Evolutionary conservation across 2,329 filamentous ascomycete species (phyloP), one percentile per base, ranked within the genome.

Genomic region (Drechslerella coelobrocha): DNA sequence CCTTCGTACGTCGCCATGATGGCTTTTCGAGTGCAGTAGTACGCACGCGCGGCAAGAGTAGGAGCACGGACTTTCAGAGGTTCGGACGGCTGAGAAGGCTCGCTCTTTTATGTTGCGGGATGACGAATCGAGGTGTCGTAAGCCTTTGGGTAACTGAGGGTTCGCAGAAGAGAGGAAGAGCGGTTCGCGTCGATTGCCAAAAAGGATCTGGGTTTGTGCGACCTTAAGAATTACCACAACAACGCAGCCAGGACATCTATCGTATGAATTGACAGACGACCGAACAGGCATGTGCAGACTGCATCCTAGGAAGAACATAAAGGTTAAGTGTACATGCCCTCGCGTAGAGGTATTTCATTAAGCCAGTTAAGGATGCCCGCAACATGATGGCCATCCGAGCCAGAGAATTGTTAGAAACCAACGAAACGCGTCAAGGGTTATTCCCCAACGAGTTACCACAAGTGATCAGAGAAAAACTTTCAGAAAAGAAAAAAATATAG

Each of bases 1-100:
- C 68, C 68, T 72, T 72, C 68, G 61, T 72, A 72, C 17, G 68
- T 72, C 3, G 68, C 68, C 68, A 72, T 72, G 50, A 23, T 51
- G 2, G 2, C 21, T 10, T 51, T 63, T 1, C 50, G 41, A 14
- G 29, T 23, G 48, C 3, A 17, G 10, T 19, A 27, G 19, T 17
- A 45, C 27, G 29, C 12, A 14, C 5, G 17, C 21, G n/a, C 39
- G 34, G 43, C 31, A 29, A 21, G 47, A 21, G 19, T 41, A 29
- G 26, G 47, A 21, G 19, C 10, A 39, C 41, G 48, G 26, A 31
- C 29, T 14, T 21, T 21, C 5, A 19, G 10, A 14, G 3, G 47
- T n/a, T n/a, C n/a, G n/a, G n/a, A n/a, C n/a, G n/a, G n/a, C n/a
- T n/a, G n/a, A n/a, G n/a, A n/a, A n/a, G n/a, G n/a, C n/a, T n/a